phyloP scores from a whole-genome alignment of 257 asterid genomes.

The Striga asiatica region DNA sequence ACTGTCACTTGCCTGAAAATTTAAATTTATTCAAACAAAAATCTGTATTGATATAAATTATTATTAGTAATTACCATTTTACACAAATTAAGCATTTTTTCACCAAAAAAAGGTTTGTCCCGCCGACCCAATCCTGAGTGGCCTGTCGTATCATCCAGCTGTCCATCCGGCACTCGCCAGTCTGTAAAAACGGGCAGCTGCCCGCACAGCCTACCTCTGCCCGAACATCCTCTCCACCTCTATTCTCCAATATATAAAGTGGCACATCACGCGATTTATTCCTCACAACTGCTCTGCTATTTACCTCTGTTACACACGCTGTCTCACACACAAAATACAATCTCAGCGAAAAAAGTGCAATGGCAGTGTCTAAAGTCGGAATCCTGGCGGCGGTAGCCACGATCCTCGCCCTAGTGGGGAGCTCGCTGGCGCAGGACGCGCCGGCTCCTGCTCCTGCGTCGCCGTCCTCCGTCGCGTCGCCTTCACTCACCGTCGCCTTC shows the following conservation, averaged over 20 bases:
- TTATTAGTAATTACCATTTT: too few species aligned
- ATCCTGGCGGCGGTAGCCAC: conserved; percentile 18
- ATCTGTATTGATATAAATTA: too few species aligned
- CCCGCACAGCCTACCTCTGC: conserved; percentile 31
- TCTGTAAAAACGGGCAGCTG: conserved; percentile 31
- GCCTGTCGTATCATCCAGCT: conserved; percentile 23
- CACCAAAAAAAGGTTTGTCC: neutral
- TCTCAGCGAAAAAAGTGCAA: conserved; percentile 12
- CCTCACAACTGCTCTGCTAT: conserved; percentile 13
- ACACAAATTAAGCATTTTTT: too few species aligned
- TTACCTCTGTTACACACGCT: neutral
- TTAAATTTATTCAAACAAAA: too few species aligned
- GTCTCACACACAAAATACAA: neutral
- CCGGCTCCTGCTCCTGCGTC: conserved; percentile 51
- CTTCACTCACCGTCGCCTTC: conserved; percentile 32
- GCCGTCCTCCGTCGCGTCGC: conserved; percentile 28
- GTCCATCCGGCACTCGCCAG: conserved; percentile 25
- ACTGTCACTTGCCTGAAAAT: too few species aligned
- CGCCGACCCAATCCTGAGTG: conserved; percentile 1
- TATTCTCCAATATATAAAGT: conserved; percentile 1
- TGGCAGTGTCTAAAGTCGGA: conserved; percentile 30
- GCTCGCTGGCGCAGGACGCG: conserved; percentile 31
- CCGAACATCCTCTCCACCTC: conserved; percentile 18
- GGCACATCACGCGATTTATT: neutral
- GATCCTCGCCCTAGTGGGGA: conserved; percentile 28